Percentiles rank a stretch among this genome's conserved stretches.
Evolutionary conservation across 768 basidiomycete species (phyloP).

Genomic region (Aureoboletus auriporus): DNA sequence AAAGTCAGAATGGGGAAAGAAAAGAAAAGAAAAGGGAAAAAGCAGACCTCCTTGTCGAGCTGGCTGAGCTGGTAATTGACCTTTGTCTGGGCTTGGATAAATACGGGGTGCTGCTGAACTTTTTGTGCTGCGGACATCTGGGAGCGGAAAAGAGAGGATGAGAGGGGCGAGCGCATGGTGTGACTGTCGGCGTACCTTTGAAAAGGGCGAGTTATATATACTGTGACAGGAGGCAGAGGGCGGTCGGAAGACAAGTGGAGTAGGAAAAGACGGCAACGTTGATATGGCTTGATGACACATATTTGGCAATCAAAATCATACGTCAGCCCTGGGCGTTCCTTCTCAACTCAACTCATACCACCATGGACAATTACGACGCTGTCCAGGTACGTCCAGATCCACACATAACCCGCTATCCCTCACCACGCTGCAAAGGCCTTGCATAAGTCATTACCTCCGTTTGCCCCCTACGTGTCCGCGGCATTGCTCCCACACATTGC

Average conservation of each 20-base stretch:
- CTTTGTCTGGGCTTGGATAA: conserved; percentile 80
- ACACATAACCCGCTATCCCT: not conserved
- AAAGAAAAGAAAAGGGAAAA: not conserved
- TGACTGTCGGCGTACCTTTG: conserved; percentile 4
- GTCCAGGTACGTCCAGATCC: conserved; percentile 43
- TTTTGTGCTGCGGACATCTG: conserved; percentile 80
- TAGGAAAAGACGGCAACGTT: conserved; percentile 29
- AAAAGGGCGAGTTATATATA: too few species aligned
- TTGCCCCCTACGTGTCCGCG: conserved; percentile 67
- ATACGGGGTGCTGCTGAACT: conserved; percentile 83
- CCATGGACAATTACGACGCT: conserved; percentile 53
- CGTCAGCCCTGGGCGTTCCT: conserved; percentile 42
- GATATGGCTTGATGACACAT: conserved; percentile 57
- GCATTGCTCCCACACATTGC: conserved; percentile 70
- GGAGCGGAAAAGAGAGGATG: conserved; percentile 1
- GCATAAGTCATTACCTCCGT: conserved; percentile 65
- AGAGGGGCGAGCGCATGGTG: not conserved
- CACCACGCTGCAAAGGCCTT: conserved; percentile 42
- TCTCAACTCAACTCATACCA: too few species aligned
- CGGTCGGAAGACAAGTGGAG: conserved; percentile 10
- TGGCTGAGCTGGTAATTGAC: conserved; percentile 77
- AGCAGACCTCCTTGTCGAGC: conserved; percentile 93
- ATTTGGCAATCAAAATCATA: conserved; percentile 46
- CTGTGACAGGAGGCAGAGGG: too few species aligned
- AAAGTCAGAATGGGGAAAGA: not conserved